Evolutionary conservation across 768 basidiomycete genomes (phyloP).

Genomic region (Bullera alba): DNA sequence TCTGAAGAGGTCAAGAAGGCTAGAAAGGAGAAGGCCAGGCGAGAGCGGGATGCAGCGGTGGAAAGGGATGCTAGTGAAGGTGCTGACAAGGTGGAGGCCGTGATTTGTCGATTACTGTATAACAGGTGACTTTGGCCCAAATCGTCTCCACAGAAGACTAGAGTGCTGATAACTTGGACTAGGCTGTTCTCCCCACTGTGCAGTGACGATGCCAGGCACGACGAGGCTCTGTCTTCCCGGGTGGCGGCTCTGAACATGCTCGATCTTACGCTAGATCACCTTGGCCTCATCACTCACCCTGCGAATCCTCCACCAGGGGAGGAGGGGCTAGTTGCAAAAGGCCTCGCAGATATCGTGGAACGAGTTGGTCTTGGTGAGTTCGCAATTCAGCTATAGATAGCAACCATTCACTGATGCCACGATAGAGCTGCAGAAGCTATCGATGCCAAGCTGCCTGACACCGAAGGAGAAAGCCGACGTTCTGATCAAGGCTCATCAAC

Average conservation of each 20-base stretch:
- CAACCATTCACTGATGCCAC: background rate
- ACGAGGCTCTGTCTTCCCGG: slow-evolving; percentile 79
- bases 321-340: slow-evolving; percentile 26
- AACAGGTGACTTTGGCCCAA: slow-evolving; percentile 63
- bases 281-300: slow-evolving; percentile 71
- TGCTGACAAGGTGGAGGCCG: slow-evolving; percentile 65
- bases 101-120: slow-evolving; percentile 69
- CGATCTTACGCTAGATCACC: slow-evolving; percentile 77
- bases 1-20: slow-evolving; percentile 45
- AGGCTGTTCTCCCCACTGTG: slow-evolving; percentile 73
- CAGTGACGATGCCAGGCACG: slow-evolving; percentile 74
- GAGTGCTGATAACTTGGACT: background rate
- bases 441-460: slow-evolving; percentile 50
- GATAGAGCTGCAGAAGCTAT: slow-evolving; percentile 55
- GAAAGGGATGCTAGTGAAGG: slow-evolving; percentile 54
- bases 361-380: slow-evolving; percentile 69
- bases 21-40: slow-evolving; percentile 36
- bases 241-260: slow-evolving; percentile 87
- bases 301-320: slow-evolving; percentile 32
- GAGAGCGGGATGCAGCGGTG: slow-evolving; percentile 36
- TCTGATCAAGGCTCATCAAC: slow-evolving; percentile 74
- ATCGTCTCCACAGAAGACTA: background rate
- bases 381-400: background rate
- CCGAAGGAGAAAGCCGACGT: slow-evolving; percentile 74
- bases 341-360: slow-evolving; percentile 59